These are phyloP conservation scores for Fusarium sp. DNA, from an alignment of 2,329 filamentous ascomycete species.

Conservation along the genomic window DNA sequence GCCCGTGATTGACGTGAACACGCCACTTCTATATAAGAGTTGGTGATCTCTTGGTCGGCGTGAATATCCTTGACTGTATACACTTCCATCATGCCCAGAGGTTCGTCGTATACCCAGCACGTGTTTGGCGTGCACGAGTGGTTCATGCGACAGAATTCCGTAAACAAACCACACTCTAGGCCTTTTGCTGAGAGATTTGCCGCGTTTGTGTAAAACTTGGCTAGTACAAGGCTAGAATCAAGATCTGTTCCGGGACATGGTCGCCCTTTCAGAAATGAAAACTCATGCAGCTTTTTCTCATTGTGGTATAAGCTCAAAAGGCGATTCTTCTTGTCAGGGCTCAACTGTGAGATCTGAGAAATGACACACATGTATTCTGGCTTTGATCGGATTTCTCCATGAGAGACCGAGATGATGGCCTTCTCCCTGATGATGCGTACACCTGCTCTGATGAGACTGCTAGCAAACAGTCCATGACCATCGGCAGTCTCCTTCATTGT, in stretches of 20 bases:
- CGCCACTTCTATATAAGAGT: constrained; percentile 21
- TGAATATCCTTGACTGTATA: constrained; percentile 8
- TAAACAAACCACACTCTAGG: constrained; percentile 12
- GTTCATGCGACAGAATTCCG: constrained; percentile 21
- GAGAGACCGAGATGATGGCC: constrained; percentile 3
- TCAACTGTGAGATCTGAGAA: background rate
- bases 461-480: constrained; percentile 11
- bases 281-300: constrained; percentile 13
- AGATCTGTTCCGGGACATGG: constrained; percentile 3
- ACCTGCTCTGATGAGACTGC: constrained; percentile 3
- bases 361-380: constrained; percentile 15
- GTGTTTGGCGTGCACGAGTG: constrained; percentile 22
- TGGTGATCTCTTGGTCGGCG: constrained; percentile 12
- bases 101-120: constrained; percentile 19
- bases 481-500: background rate
- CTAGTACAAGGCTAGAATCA: constrained; percentile 6
- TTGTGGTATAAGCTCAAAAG: constrained; percentile 13
- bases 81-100: constrained; percentile 7
- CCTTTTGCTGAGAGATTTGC: constrained; percentile 7
- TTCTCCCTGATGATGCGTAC: constrained; percentile 17
- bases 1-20: background rate
- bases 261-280: constrained; percentile 13
- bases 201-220: constrained; percentile 25
- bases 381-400: constrained; percentile 1
- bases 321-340: background rate